phyloP scores from a whole-genome alignment of 2,329 filamentous ascomycete genomes.

The Cryphonectria carpinicola region DNA sequence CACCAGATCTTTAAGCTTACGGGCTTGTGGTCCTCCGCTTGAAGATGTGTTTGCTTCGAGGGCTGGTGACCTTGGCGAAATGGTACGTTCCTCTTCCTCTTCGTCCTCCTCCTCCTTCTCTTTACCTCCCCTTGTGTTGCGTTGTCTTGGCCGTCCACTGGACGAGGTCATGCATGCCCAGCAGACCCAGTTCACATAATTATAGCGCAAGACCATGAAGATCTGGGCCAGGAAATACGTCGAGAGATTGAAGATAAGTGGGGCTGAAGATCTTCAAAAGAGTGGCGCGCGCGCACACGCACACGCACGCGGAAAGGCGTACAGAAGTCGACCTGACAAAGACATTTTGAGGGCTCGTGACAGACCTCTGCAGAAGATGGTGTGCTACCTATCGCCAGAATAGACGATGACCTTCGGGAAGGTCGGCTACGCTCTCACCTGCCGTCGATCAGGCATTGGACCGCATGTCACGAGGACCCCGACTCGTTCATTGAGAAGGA shows the following conservation, averaged over 20 bases:
- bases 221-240: not conserved
- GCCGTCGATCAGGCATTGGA: not conserved
- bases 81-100: not conserved
- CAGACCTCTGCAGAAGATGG: not conserved
- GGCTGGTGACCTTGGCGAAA: not conserved
- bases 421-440: conserved; percentile 1
- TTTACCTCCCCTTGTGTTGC: not conserved
- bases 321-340: not conserved
- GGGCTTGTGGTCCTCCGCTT: not conserved
- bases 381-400: not conserved
- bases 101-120: not conserved
- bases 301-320: not conserved
- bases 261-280: not conserved
- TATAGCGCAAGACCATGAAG: not conserved
- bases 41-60: conserved; percentile 7
- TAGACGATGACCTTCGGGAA: not conserved
- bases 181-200: not conserved
- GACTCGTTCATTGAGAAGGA: not conserved
- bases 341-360: conserved; percentile 11
- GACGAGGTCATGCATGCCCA: not conserved
- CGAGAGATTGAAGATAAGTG: not conserved
- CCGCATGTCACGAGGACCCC: conserved; percentile 2
- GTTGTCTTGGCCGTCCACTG: not conserved
- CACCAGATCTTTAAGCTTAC: conserved; percentile 1
- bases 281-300: not conserved